Evolutionary conservation across 2,329 filamentous ascomycete genomes (phyloP).

Genomic region (Pseudopyrenochaeta lycopersici): DNA sequence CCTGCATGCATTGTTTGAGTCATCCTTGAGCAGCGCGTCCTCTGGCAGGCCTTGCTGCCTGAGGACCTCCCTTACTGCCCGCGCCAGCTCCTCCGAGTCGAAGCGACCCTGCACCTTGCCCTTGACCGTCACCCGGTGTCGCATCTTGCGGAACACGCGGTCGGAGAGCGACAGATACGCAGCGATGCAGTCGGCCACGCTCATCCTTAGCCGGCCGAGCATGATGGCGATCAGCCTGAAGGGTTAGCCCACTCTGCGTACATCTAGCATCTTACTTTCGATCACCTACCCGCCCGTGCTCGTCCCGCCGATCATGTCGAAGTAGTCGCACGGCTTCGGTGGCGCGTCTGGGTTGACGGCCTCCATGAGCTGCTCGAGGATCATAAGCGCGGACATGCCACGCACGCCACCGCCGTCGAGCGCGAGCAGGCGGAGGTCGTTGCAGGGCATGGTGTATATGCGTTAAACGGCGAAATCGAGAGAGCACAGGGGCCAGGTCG

Average conservation of each 20-base stretch:
- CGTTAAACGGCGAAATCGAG: too few species aligned
- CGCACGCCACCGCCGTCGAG: slow-evolving; percentile 16
- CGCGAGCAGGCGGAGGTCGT: slow-evolving; percentile 23
- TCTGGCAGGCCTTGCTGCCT: slow-evolving; percentile 17
- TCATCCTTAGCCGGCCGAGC: slow-evolving; percentile 16
- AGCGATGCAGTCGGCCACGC: slow-evolving; percentile 13
- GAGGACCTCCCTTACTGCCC: slow-evolving; percentile 17
- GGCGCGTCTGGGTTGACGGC: slow-evolving; percentile 8
- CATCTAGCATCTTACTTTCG: too few species aligned
- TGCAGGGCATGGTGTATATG: too few species aligned
- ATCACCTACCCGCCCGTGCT: slow-evolving; percentile 12
- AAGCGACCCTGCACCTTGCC: slow-evolving; percentile 25
- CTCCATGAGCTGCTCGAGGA: slow-evolving; percentile 18
- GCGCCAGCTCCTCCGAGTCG: slow-evolving; percentile 25
- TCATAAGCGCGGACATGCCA: slow-evolving; percentile 14
- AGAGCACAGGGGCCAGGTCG: too few species aligned
- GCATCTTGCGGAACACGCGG: slow-evolving; percentile 15
- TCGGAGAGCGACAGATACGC: slow-evolving; percentile 12
- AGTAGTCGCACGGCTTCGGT: slow-evolving; percentile 18
- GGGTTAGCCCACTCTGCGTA: background rate
- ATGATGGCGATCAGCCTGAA: slow-evolving; percentile 14
- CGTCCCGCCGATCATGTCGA: slow-evolving; percentile 12
- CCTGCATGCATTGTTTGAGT: slow-evolving; percentile 3
- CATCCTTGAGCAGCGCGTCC: slow-evolving; percentile 12
- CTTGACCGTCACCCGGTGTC: slow-evolving; percentile 16